Evolutionary conservation across 257 asterid species (phyloP).

Genomic region (Eucommia ulmoides): DNA sequence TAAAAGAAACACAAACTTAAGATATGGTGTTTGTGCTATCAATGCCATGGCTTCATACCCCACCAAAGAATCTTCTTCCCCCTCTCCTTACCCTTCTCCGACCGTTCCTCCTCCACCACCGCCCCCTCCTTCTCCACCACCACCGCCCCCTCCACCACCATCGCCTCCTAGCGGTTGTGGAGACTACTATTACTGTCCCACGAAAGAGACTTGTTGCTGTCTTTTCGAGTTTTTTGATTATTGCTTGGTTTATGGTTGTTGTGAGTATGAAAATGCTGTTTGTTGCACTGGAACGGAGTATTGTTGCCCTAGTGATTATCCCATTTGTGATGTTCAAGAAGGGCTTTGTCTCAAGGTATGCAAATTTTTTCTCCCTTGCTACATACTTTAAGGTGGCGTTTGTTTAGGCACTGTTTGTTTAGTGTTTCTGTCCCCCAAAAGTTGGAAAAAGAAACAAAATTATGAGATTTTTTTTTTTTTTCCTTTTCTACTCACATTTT

Average conservation of each 20-base stretch:
- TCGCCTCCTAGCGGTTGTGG: conserved; percentile 17
- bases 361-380: too few species aligned
- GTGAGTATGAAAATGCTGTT: conserved; percentile 13
- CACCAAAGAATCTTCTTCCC: conserved; percentile 1
- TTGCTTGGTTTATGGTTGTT: conserved; percentile 11
- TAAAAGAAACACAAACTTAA: conserved; percentile 42
- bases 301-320: conserved; percentile 22
- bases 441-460: not conserved
- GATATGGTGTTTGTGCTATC: conserved; percentile 34
- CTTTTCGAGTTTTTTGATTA: not conserved
- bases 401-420: too few species aligned
- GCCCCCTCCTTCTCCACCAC: conserved; percentile 7
- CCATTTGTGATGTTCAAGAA: conserved; percentile 17
- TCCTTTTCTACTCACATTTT: not conserved
- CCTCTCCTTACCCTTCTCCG: conserved; percentile 7
- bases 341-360: conserved; percentile 17
- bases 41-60: conserved; percentile 48
- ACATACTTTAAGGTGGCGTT: too few species aligned
- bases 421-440: too few species aligned
- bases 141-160: conserved; percentile 7
- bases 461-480: not conserved
- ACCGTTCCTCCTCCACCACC: conserved; percentile 7
- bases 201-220: conserved; percentile 19
- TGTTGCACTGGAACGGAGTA: conserved; percentile 13
- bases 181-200: conserved; percentile 9